phyloP scores from a whole-genome alignment of 1,139 yeast genomes.

The Debaryomyces nepalensis region DNA sequence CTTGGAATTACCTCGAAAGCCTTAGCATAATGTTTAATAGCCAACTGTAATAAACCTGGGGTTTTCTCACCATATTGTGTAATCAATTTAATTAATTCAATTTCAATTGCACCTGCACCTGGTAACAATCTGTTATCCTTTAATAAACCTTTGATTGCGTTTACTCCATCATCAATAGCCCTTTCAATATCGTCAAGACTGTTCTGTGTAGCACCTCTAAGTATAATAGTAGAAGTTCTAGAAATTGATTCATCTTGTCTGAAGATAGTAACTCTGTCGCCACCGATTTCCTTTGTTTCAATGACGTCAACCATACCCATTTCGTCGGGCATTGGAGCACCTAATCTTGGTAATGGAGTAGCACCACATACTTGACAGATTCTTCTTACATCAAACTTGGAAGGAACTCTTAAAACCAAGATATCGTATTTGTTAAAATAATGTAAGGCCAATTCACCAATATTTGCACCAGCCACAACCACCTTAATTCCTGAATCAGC shows the following conservation, averaged over 20 bases:
- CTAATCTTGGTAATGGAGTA: conserved; percentile 91
- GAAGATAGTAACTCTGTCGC: conserved; percentile 94
- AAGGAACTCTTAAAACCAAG: conserved; percentile 84
- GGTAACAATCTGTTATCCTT: conserved; percentile 82
- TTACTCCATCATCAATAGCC: conserved; percentile 96
- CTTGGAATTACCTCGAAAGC: conserved; percentile 95
- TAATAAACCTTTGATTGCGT: conserved; percentile 85
- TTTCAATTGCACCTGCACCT: conserved; percentile 98
- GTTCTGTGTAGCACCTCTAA: conserved; percentile 98
- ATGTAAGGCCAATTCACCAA: conserved; percentile 93
- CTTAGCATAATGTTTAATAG: conserved; percentile 91
- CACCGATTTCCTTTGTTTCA: conserved; percentile 93
- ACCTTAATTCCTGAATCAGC: conserved; percentile 85
- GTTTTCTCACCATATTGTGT: conserved; percentile 90
- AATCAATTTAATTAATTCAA: conserved; percentile 79
- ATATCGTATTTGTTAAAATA: conserved; percentile 87
- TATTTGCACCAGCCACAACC: conserved; percentile 88
- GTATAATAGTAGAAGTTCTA: conserved; percentile 84
- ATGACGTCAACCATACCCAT: conserved; percentile 87
- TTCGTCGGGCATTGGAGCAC: conserved; percentile 96
- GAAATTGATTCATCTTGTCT: conserved; percentile 77
- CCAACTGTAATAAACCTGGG: conserved; percentile 90
- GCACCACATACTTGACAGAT: conserved; percentile 97
- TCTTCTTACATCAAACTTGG: conserved; percentile 92
- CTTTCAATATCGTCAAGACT: conserved; percentile 93